Evolutionary conservation across 805 yeast genomes (phyloP), one percentile per base, ranked within the genome.

Genomic region (Saturnispora silvae): DNA sequence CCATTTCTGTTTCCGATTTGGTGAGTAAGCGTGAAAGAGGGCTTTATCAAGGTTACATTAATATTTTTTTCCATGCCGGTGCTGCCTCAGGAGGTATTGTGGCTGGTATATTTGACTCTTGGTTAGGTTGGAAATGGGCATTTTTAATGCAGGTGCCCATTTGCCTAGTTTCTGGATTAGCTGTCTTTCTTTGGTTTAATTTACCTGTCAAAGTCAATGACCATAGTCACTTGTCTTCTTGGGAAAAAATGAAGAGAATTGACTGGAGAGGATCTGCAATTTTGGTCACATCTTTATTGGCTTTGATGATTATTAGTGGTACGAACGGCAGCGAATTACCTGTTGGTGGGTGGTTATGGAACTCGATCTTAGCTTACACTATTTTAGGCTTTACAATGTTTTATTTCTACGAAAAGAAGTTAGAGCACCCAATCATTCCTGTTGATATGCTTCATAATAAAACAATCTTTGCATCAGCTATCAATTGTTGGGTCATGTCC

Each of bases 11-110:
- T 47, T 73, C 83, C 20, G 95, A 85, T 56, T 62, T 83, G 33
- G 77, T 86, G 20, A 77, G 92, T 2, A 67, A 81, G 43, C 66
- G 92, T 38, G 73, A 78, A 29, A 65, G 96, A 41, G 95, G 94
- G 2, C 56, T 82, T 22, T 83, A 73, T 55, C 96, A 86, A 53
- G 96, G 96, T 0, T 54, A 81, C 35, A 81, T 81, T 25, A 85
- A 85, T 53, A 64, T 85, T 15, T 75, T 74, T 29, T 86, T 70
- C 51, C 89, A 86, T 11, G 52, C 75, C 15, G 96, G 96, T 4
- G 77, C 84, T 2, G 77, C 81, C 1, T 54, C 69, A 33, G 94
- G 94, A 13, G 87, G 86, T 2, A 52, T 71, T 3, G 49, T 74
- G 29, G 81, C 80, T 20, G 85, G 86, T 2, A 44, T 68, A 17